Base-by-base conservation (phyloP, 805 yeast species). In the Yamadazyma akitaensis region DNA sequence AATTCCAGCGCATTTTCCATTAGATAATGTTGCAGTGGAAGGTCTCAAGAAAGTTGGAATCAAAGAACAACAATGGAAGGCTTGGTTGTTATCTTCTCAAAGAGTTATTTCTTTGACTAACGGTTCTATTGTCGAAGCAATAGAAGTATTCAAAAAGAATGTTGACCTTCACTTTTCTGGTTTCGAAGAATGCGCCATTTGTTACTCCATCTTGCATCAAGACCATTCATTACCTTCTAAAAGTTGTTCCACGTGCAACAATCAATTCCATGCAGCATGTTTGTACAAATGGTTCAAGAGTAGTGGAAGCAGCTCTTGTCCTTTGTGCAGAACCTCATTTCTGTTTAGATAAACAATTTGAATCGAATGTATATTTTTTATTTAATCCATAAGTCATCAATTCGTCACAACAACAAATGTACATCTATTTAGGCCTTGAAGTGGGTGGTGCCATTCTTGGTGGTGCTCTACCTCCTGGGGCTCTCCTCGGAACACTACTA, bases 201-300 rank as follows among this genome's bases (percentile, higher is more conserved):
- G 99, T 64, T 94, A 94, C 64, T 86, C 96, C 13, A 85, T 92
- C 47, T 69, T 94, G 53, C 96, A 91, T 60, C 90, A 86, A 51
- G 97, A 90, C 59, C 88, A 87, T 57, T 85, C 96, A 7, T 75
- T 94, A 48, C 99, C 99, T 6, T 81, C 89, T 42, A 91, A 89
- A 66, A 77, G 77, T 2, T 94, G 99, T 67, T 73, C 85, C 13
- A 90, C 96, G 0, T 94, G 99, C 75, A 81, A 81, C 59, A 92
- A 94, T 73, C 88, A 86, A 62, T 94, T 91, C 74, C 99, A 94
- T 64, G 84, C 96, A 7, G 96, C 94, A 2, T 94, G 99, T 74
- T 72, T 94, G 37, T 91, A 89, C 74, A 88, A 91, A 63, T 94
- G 99, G 99, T 94, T 94, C 69, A 88, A 88, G 70, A 90, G 96